Base-by-base conservation (phyloP, 1,284 basidiomycete species). In the Tilletiaria anomala region DNA sequence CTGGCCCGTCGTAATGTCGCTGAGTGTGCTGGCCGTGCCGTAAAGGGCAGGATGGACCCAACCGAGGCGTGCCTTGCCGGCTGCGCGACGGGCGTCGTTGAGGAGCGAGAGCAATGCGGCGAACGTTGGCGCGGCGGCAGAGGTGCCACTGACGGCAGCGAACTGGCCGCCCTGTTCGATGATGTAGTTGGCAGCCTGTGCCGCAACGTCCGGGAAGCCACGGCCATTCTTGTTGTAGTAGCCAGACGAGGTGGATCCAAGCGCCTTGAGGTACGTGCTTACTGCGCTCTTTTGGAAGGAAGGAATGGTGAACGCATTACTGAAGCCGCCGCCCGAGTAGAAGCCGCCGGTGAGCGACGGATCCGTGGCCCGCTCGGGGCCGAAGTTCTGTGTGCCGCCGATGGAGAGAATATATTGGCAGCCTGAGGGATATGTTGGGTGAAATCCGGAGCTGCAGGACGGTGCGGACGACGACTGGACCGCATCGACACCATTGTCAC, bases 211-310 rank as follows among this genome's bases (percentile, higher is more conserved):
- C 26, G 26, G 26, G 26, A 29, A 29, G 10, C 10, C 26, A n/a
- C 26, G 26, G 26, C 26, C 26, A 8, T 8, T 29, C 26, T 29
- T 29, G 26, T 29, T 29, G 26, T 29, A 29, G 32, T n/a, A 29
- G 26, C 26, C 26, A n/a, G 26, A 8, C 8, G 8, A 8, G 10
- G 26, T n/a, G n/a, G 8, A 8, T 8, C 26, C 26, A 29, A 29
- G 8, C 26, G 26, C 8, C 8, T 8, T n/a, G 26, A 26, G 19
- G 70, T 76, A 81, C 3, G 61, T 11, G 75, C 73, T 12, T 66
- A 80, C 78, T n/a, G 73, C 73, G 3, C 43, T 21, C 2, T 72
- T 51, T 61, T 81, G 78, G 54, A 76, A 82, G 0, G 36, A 12
- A 1, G 78, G 78, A 6, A 73, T 71, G 17, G 67, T 19, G 65